These are phyloP conservation scores for Chrysanthemum makinoi DNA, from an alignment of 129 eudicot species.

Conservation along the genomic window DNA sequence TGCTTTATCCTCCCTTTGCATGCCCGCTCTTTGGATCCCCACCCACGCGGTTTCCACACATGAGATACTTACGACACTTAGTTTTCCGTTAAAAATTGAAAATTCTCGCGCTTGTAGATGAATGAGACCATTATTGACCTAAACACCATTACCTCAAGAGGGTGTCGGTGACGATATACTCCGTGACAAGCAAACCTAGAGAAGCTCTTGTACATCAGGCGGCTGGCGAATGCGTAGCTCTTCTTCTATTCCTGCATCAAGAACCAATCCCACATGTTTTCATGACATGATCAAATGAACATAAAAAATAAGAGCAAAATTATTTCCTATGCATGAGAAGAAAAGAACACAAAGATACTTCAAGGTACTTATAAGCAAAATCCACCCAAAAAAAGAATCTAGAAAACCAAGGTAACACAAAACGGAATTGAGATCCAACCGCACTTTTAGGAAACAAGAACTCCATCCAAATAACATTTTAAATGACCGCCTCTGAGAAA, in stretches of 20 bases:
- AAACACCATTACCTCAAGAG: slow-evolving; percentile 50
- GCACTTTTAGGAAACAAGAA: slow-evolving; percentile 82
- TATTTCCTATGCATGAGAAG: slow-evolving; percentile 8
- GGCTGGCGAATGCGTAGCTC: slow-evolving; percentile 76
- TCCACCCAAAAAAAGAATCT: background rate
- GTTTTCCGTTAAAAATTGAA: background rate
- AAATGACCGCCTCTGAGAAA: slow-evolving; percentile 93
- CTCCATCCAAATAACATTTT: slow-evolving; percentile 86
- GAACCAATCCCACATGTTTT: slow-evolving; percentile 86
- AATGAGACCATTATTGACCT: background rate
- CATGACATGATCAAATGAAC: slow-evolving; percentile 24
- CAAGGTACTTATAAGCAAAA: background rate
- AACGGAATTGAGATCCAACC: slow-evolving; percentile 36
- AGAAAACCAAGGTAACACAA: background rate
- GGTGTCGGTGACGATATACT: slow-evolving; percentile 75
- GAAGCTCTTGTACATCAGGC: slow-evolving; percentile 96
- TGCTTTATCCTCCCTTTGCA: slow-evolving; percentile 84
- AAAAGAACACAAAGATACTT: background rate
- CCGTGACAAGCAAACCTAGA: slow-evolving; percentile 91
- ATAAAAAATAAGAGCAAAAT: slow-evolving; percentile 9
- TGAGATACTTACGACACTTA: background rate
- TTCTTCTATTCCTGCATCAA: slow-evolving; percentile 93
- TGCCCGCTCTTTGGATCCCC: slow-evolving; percentile 78
- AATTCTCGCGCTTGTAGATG: background rate
- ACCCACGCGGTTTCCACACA: slow-evolving; percentile 44